phyloP scores from a whole-genome alignment of 2,329 filamentous ascomycete species.

The Dactylellina haptotyla region DNA sequence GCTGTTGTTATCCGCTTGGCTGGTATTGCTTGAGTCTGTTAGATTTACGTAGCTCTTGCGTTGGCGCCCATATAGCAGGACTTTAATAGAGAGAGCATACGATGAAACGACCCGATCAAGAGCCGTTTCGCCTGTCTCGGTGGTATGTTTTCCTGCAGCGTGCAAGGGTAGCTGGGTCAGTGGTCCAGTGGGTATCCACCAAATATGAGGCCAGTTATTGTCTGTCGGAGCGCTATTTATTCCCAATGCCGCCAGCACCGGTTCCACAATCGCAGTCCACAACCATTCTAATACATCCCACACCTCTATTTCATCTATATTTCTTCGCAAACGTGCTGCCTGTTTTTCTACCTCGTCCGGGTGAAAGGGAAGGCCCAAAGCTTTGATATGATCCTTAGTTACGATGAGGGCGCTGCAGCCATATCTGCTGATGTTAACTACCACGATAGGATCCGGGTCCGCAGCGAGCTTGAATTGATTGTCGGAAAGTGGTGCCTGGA shows the following conservation, averaged over 20 bases:
- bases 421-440: constrained; percentile 58
- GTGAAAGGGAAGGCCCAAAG: constrained; percentile 24
- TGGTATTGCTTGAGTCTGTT: neutral
- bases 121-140: constrained; percentile 55
- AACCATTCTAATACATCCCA: constrained; percentile 59
- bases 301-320: constrained; percentile 1
- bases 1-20: neutral
- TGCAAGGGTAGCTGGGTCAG: constrained; percentile 60
- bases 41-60: neutral
- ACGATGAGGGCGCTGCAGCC: constrained; percentile 26
- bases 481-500: constrained; percentile 55
- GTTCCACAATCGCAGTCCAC: constrained; percentile 58
- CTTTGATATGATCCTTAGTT: neutral
- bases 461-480: constrained; percentile 56
- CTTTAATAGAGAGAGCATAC: constrained; percentile 60
- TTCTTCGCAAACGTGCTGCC: constrained; percentile 40
- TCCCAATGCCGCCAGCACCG: constrained; percentile 58
- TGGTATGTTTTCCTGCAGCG: constrained; percentile 59
- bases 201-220: constrained; percentile 56
- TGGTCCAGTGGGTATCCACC: constrained; percentile 60
- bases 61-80: constrained; percentile 58
- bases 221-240: constrained; percentile 36
- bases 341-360: constrained; percentile 12
- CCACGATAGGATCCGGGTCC: constrained; percentile 57
- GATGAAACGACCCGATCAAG: constrained; percentile 62